Evolutionary conservation across 129 eudicot species (phyloP).

Genomic region (Pittosporum tobira): DNA sequence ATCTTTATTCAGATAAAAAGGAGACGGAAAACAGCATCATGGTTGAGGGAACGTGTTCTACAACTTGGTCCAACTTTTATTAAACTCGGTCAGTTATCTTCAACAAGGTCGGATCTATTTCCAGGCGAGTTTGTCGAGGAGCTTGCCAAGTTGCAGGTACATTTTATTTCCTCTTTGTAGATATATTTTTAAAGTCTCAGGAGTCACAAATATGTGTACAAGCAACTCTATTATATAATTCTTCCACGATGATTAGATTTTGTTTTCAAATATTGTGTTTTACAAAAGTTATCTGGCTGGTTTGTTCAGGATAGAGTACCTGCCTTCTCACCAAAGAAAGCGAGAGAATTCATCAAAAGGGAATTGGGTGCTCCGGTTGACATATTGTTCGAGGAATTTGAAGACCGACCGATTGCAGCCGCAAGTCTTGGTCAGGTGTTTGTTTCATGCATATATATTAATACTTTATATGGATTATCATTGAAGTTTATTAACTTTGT

Average conservation of each 20-base stretch:
- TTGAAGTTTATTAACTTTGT: neutral
- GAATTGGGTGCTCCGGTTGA: constrained; percentile 89
- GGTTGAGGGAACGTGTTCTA: constrained; percentile 76
- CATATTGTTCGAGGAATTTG: constrained; percentile 70
- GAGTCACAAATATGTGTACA: neutral
- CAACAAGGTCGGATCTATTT: constrained; percentile 94
- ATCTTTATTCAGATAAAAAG: constrained; percentile 42
- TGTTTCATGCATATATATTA: constrained; percentile 14
- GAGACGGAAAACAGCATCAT: constrained; percentile 80
- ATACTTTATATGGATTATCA: neutral
- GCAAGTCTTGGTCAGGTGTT: constrained; percentile 99
- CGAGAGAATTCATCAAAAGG: constrained; percentile 53
- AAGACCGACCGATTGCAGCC: constrained; percentile 91
- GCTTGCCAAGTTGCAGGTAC: constrained; percentile 95
- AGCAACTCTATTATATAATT: neutral
- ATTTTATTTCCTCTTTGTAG: constrained; percentile 6
- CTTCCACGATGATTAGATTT: constrained; percentile 10
- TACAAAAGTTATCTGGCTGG: constrained; percentile 13
- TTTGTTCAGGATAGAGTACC: constrained; percentile 86
- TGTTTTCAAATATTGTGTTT: constrained; percentile 1
- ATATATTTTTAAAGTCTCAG: neutral
- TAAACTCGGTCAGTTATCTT: constrained; percentile 82
- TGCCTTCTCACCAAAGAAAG: constrained; percentile 77
- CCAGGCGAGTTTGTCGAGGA: constrained; percentile 92
- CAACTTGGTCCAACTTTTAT: constrained; percentile 96